Percentiles rank a stretch among this genome's conserved stretches.
Conservation (phyloP, 2,329 filamentous ascomycete species). For the Daldinia sp. region DNA sequence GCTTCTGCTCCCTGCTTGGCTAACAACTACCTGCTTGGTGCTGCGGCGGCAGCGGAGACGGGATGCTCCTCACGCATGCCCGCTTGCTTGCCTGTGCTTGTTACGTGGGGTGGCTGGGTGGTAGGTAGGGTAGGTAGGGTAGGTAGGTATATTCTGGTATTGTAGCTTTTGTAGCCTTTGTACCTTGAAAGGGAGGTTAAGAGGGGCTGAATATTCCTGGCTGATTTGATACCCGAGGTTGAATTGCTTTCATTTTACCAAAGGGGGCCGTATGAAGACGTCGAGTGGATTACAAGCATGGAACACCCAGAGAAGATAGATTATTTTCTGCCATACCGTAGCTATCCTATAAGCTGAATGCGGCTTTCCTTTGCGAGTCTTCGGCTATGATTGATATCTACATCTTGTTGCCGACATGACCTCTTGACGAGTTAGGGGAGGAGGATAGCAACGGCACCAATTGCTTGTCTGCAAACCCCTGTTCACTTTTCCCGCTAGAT, state of each 20-base stretch:
- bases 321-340: slow-evolving; percentile 30
- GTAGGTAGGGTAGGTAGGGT: too few species aligned
- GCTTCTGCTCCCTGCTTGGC: slow-evolving; percentile 47
- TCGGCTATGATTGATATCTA: slow-evolving; percentile 38
- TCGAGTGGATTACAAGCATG: slow-evolving; percentile 31
- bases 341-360: slow-evolving; percentile 20
- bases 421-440: slow-evolving; percentile 4
- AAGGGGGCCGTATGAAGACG: slow-evolving; percentile 16
- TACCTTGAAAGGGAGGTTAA: slow-evolving; percentile 26
- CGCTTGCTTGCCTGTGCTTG: slow-evolving; percentile 35
- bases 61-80: slow-evolving; percentile 31
- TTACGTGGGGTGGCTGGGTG: slow-evolving; percentile 40
- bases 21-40: slow-evolving; percentile 34
- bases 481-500: slow-evolving; percentile 43
- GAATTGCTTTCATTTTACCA: slow-evolving; percentile 26
- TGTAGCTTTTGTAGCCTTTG: slow-evolving; percentile 5
- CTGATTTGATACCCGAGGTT: slow-evolving; percentile 22
- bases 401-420: slow-evolving; percentile 24
- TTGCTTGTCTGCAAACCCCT: slow-evolving; percentile 24
- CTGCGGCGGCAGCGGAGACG: slow-evolving; percentile 35
- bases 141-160: too few species aligned
- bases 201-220: slow-evolving; percentile 34
- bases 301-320: slow-evolving; percentile 23
- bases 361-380: slow-evolving; percentile 42
- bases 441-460: slow-evolving; percentile 22